These are phyloP conservation scores for Lindgomyces ingoldianus DNA, from an alignment of 495 filamentous ascomycete species.

Conservation along the genomic window DNA sequence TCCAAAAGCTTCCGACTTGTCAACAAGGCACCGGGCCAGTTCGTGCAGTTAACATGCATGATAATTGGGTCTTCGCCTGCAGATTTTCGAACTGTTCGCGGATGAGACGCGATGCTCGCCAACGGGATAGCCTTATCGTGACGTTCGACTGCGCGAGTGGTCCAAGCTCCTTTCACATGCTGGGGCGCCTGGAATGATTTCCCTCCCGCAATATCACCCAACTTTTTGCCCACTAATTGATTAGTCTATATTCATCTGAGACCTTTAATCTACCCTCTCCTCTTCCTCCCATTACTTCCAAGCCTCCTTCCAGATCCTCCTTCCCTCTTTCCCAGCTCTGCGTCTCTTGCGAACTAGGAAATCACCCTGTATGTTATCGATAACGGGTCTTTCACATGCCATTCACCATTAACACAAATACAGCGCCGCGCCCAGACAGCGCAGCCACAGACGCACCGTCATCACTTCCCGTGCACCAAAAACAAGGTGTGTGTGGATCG, in stretches of 20 bases:
- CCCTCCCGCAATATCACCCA: slow-evolving; percentile 7
- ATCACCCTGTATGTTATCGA: slow-evolving; percentile 13
- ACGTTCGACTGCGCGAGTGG: slow-evolving; percentile 6
- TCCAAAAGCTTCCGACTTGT: neutral
- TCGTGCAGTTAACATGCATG: slow-evolving; percentile 3
- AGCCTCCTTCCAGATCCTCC: neutral
- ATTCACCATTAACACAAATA: neutral
- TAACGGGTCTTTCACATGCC: slow-evolving; percentile 23
- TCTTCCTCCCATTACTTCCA: neutral
- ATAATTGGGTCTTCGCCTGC: neutral
- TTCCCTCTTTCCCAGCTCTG: neutral
- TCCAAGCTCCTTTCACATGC: slow-evolving; percentile 26
- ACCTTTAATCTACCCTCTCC: neutral
- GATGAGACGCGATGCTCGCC: neutral
- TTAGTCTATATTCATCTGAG: neutral
- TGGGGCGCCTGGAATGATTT: neutral
- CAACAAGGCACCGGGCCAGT: slow-evolving; percentile 7
- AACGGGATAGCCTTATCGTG: slow-evolving; percentile 11
- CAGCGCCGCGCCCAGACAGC: slow-evolving; percentile 4
- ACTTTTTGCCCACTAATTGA: slow-evolving; percentile 1
- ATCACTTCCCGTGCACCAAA: neutral
- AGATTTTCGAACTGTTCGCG: neutral
- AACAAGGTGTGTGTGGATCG: neutral
- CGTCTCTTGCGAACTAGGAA: neutral
- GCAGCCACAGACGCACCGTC: slow-evolving; percentile 6